Evolutionary conservation across 345 rosid genomes (phyloP).

Genomic region (Barbarea vulgaris): DNA sequence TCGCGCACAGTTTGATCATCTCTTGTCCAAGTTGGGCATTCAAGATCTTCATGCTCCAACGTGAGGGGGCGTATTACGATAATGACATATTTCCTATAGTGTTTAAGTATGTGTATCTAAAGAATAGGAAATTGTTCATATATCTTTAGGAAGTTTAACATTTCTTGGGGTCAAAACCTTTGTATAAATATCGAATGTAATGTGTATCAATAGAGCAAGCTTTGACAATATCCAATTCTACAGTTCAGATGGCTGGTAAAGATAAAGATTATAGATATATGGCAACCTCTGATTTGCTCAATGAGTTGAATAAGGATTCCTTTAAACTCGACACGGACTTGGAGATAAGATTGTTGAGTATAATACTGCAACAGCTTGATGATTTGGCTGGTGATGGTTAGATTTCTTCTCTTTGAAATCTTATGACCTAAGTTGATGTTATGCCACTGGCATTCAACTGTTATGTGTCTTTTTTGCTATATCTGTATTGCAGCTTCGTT

Average conservation of each 20-base stretch:
- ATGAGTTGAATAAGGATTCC: constrained; percentile 84
- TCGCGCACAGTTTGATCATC: not conserved
- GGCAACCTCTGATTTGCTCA: constrained; percentile 97
- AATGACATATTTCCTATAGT: too few relatives aligned
- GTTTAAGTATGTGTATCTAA: too few relatives aligned
- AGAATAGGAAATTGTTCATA: too few relatives aligned
- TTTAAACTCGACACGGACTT: constrained; percentile 85
- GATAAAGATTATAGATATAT: constrained; percentile 97
- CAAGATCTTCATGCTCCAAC: not conserved
- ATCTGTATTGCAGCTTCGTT: not conserved
- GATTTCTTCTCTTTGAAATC: not conserved
- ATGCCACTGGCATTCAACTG: not conserved
- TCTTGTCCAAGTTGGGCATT: not conserved
- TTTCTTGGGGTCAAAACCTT: too few relatives aligned
- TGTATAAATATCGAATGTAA: too few relatives aligned
- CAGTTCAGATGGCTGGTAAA: constrained; percentile 92
- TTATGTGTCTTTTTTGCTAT: not conserved
- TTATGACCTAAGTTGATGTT: constrained; percentile 9
- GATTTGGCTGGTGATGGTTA: constrained; percentile 97
- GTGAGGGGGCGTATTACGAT: not conserved
- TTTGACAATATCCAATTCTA: too few relatives aligned
- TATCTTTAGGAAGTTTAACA: too few relatives aligned
- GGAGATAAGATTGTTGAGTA: constrained; percentile 75
- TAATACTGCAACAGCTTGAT: constrained; percentile 87
- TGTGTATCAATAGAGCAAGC: too few relatives aligned